Percentiles rank a stretch among this genome's conserved stretches.
Evolutionary conservation across 768 basidiomycete species (phyloP).

Genomic region (Calvatia gigantea): DNA sequence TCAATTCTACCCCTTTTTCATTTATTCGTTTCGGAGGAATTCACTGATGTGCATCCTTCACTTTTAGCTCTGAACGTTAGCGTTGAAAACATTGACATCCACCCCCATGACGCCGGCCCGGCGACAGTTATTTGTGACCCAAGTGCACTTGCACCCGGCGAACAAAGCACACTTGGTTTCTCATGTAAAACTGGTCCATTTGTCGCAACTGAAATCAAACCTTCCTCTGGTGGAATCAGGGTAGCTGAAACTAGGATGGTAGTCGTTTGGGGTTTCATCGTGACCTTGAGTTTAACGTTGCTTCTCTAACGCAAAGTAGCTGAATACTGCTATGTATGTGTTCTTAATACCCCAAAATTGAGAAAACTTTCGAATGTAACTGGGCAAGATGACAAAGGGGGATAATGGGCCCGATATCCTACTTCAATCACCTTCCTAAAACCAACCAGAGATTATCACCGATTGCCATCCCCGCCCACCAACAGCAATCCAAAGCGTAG

Average conservation of each 20-base stretch:
- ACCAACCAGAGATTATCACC: not conserved
- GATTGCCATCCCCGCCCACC: conserved; percentile 39
- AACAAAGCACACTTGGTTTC: conserved; percentile 28
- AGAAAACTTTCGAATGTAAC: too few species aligned
- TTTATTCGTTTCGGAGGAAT: not conserved
- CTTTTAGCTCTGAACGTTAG: conserved; percentile 24
- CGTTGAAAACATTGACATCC: conserved; percentile 24
- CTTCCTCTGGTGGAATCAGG: not conserved
- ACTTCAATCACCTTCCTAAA: not conserved
- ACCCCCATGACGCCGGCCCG: conserved; percentile 18
- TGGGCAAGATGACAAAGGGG: too few species aligned
- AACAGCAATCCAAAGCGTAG: conserved; percentile 74
- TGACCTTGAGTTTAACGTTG: not conserved
- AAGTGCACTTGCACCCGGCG: conserved; percentile 22
- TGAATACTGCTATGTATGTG: too few species aligned
- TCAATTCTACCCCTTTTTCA: conserved; percentile 1
- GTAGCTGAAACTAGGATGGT: not conserved
- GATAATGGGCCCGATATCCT: too few species aligned
- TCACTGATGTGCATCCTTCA: not conserved
- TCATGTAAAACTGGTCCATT: conserved; percentile 27
- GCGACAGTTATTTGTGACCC: conserved; percentile 31
- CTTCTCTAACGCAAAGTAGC: conserved; percentile 2
- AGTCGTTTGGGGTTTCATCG: not conserved
- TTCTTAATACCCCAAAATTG: too few species aligned
- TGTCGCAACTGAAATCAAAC: conserved; percentile 14